Percentiles rank a stretch among this genome's conserved stretches.
Conservation (phyloP, 1,139 yeast genomes). For the Candida sojae region DNA sequence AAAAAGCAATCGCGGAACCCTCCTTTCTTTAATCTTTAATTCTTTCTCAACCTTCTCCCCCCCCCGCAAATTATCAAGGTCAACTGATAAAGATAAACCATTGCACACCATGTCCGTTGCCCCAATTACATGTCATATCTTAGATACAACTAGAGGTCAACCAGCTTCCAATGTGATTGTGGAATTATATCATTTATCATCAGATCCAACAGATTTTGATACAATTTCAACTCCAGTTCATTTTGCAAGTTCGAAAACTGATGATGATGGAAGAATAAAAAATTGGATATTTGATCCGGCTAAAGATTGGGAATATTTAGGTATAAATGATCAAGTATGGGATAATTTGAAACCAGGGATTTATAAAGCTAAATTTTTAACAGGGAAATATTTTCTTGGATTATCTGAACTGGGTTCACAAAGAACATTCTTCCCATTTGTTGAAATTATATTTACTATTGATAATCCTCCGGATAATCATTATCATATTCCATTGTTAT, state of each 20-base stretch:
- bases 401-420: background rate
- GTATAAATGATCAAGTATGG: conserved; percentile 40
- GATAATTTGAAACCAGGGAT: conserved; percentile 52
- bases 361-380: conserved; percentile 74
- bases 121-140: conserved; percentile 83
- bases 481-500: conserved; percentile 81
- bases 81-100: too few species aligned
- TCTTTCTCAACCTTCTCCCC: too few species aligned
- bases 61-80: too few species aligned
- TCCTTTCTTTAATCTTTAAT: background rate
- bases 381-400: conserved; percentile 60
- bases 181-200: conserved; percentile 47
- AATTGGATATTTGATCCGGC: conserved; percentile 60
- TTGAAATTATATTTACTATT: conserved; percentile 72
- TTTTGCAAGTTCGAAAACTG: conserved; percentile 68
- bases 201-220: conserved; percentile 24
- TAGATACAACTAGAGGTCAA: conserved; percentile 80
- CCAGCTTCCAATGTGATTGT: conserved; percentile 75
- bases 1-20: too few species aligned
- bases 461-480: conserved; percentile 70
- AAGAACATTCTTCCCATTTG: conserved; percentile 75
- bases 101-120: conserved; percentile 26
- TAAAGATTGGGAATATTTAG: conserved; percentile 28
- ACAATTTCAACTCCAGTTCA: conserved; percentile 29
- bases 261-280: conserved; percentile 74